Conservation (phyloP, 768 basidiomycete species). For the Antrodiella citrinella region DNA sequence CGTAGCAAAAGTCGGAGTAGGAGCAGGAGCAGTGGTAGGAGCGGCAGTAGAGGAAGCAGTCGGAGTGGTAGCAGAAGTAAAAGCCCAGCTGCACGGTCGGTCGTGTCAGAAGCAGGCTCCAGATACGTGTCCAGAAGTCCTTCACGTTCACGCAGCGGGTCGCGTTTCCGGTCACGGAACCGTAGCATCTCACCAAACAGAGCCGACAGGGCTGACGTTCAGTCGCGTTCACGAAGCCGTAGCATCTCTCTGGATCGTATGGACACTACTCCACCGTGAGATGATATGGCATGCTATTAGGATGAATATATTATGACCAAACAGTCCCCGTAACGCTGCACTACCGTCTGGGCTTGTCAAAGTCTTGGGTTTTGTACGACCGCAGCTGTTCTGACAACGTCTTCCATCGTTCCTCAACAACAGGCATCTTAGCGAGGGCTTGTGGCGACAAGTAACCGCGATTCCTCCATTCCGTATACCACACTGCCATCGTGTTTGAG, state of each 20-base stretch:
- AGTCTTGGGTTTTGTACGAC: conserved; percentile 35
- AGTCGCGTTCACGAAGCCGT: conserved; percentile 27
- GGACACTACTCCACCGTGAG: conserved; percentile 25
- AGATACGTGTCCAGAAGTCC: conserved; percentile 63
- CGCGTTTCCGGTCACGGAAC: conserved; percentile 42
- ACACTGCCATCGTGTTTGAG: conserved; percentile 39
- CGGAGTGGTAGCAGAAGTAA: conserved; percentile 23
- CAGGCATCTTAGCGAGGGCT: conserved; percentile 50
- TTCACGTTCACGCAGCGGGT: conserved; percentile 42
- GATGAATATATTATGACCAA: neutral
- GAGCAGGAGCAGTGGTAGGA: conserved; percentile 24
- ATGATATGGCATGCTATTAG: too few relatives aligned
- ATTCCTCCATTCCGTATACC: conserved; percentile 69
- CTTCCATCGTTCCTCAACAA: conserved; percentile 66
- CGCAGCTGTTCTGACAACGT: conserved; percentile 53
- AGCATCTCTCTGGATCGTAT: conserved; percentile 37
- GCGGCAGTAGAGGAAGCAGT: conserved; percentile 21
- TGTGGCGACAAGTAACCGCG: conserved; percentile 66
- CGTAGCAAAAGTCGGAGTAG: conserved; percentile 28
- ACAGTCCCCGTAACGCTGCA: conserved; percentile 8
- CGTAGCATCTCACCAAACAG: conserved; percentile 49
- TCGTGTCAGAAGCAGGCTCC: conserved; percentile 39
- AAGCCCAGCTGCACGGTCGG: conserved; percentile 16
- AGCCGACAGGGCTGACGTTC: conserved; percentile 8
- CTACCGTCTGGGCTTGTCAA: conserved; percentile 30